Base-by-base conservation (phyloP, 257 asterid genomes). In the Solanum pinnatisectum region DNA sequence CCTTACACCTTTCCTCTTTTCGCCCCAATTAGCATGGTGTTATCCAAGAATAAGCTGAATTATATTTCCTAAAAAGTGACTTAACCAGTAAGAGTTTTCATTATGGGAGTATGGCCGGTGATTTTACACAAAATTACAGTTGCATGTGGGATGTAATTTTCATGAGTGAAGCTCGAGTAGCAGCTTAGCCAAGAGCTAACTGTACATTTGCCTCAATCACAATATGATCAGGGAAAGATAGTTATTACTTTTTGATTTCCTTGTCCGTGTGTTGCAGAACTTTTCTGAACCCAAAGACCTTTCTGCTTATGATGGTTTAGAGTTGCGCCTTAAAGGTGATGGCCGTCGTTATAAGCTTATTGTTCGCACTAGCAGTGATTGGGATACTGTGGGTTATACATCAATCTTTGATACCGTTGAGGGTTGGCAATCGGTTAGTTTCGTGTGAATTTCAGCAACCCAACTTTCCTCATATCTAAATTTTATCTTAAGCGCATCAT, bases 361-460 rank as follows among this genome's bases (percentile, higher is more conserved):
- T 83, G 63, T 97, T 83, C 95, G 98, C 86, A 96, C 95, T 46
- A 97, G 98, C 90, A 93, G 93, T 89, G 98, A 96, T 87, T 97
- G 99, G 98, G 99, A 97, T 88, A 94, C 99, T 8, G 94, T 97
- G 59, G 98, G 98, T 27, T 96, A 96, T 88, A 95, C 98, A 15
- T 60, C 74, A 16, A 93, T 96, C 89, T 97, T 97, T 27, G 98
- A 96, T 91, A 95, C 99, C 5, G 89, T 92, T 87, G 94, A 93
- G 89, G 98, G 96, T 85, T 97, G 99, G 98, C 98, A 96, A 89
- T 92, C 96, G 88, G 99, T 97, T 89, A 89, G 95, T 89, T 13
- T 72, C 78, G 87, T 73, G 56, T 33, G 36, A 12, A 18, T 15
- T 27, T 72, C 88, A 83, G 65, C 59, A 36, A 73, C 20, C 16